These are phyloP conservation scores for Phytophthora foliorum DNA, from an alignment of 352 stramenopile species.

Conservation along the genomic window DNA sequence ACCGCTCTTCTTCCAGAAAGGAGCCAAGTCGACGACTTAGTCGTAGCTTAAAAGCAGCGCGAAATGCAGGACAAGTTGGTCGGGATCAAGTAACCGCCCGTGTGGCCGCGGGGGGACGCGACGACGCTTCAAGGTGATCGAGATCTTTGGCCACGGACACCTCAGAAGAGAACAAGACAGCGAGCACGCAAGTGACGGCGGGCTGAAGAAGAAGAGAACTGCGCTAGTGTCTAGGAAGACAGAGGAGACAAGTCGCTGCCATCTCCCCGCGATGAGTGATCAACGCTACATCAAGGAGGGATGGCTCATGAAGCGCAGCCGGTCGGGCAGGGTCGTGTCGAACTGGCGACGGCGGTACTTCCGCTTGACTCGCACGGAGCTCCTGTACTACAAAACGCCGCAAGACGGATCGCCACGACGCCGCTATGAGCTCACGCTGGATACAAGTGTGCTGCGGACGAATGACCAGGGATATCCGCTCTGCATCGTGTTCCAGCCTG, in stretches of 20 bases:
- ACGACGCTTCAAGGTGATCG: slow-evolving; percentile 23
- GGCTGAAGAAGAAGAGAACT: slow-evolving; percentile 4
- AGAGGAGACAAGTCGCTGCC: slow-evolving; percentile 3
- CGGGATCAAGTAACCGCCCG: slow-evolving; percentile 6
- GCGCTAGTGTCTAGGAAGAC: slow-evolving; percentile 3
- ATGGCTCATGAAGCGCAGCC: slow-evolving; percentile 76
- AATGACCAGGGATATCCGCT: slow-evolving; percentile 74
- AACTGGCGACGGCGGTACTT: slow-evolving; percentile 80
- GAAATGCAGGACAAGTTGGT: background rate
- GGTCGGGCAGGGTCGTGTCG: slow-evolving; percentile 39
- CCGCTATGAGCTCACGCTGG: slow-evolving; percentile 57
- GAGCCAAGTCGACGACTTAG: too few relatives aligned
- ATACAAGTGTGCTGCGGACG: slow-evolving; percentile 61
- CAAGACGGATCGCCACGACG: slow-evolving; percentile 48
- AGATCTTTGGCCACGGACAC: slow-evolving; percentile 17
- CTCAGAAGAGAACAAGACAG: slow-evolving; percentile 26
- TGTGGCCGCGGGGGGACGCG: slow-evolving; percentile 2
- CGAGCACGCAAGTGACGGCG: slow-evolving; percentile 3
- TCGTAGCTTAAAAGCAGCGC: slow-evolving; percentile 8
- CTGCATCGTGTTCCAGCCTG: slow-evolving; percentile 68
- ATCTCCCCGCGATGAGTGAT: slow-evolving; percentile 32
- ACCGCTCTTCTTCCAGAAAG: slow-evolving; percentile 61
- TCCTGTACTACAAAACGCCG: slow-evolving; percentile 65
- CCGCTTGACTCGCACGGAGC: slow-evolving; percentile 63
- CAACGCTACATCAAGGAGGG: slow-evolving; percentile 73